Conservation (phyloP, 345 rosid genomes). For the Atalantia buxifolia region DNA sequence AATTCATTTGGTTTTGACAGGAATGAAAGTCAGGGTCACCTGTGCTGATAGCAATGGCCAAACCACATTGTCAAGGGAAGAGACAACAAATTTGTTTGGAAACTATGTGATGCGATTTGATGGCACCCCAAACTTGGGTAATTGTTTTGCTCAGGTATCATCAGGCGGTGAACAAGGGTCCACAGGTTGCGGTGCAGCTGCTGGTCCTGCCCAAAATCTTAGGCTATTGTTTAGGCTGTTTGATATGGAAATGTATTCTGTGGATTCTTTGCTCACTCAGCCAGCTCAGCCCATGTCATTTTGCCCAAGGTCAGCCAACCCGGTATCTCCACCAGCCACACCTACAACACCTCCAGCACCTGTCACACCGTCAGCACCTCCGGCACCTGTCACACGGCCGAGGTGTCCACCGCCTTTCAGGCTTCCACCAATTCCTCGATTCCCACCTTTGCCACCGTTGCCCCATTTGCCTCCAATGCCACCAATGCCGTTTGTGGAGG, state of each 20-base stretch:
- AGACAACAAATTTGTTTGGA: conserved; percentile 71
- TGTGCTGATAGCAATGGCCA: conserved; percentile 61
- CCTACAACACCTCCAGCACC: conserved; percentile 30
- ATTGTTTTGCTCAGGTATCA: conserved; percentile 65
- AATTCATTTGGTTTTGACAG: conserved; percentile 23
- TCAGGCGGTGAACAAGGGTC: conserved; percentile 42
- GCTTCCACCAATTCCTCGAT: conserved; percentile 52
- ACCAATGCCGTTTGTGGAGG: conserved; percentile 51
- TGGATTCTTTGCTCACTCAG: conserved; percentile 64
- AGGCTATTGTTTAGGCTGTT: conserved; percentile 52
- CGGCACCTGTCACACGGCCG: conserved; percentile 6
- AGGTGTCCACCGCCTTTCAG: conserved; percentile 42
- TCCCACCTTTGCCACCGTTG: conserved; percentile 42
- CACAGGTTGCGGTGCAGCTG: conserved; percentile 42
- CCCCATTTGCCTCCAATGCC: conserved; percentile 41
- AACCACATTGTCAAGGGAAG: conserved; percentile 61
- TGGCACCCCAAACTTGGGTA: conserved; percentile 72
- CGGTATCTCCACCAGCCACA: conserved; percentile 33
- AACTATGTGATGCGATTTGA: conserved; percentile 62
- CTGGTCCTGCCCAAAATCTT: conserved; percentile 62
- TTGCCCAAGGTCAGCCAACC: conserved; percentile 39
- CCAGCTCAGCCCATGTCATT: conserved; percentile 65
- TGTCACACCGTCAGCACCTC: conserved; percentile 8
- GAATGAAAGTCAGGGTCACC: conserved; percentile 52
- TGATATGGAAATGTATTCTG: conserved; percentile 48